Base-by-base conservation (phyloP, 1,284 basidiomycete genomes). In the Irpex sp. region DNA sequence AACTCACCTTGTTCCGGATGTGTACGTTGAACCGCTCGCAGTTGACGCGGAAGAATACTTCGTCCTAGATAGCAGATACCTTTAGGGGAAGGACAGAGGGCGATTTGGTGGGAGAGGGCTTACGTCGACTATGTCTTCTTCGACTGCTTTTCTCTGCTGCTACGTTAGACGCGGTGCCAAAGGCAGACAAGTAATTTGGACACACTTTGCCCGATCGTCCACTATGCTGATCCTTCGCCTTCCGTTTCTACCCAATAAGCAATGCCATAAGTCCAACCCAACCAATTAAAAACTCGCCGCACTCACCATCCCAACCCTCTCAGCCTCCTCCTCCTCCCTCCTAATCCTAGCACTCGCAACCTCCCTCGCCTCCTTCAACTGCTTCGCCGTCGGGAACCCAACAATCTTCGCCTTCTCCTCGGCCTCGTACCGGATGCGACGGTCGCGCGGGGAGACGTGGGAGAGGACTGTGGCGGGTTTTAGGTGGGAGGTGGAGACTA, bases 21-120 rank as follows among this genome's bases (percentile, higher is more conserved):
- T 94, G 89, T 38, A 96, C 81, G 69, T 93, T 89, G 76, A 96
- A 97, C 68, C 88, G 91, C 68, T 96, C 91, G 71, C 89, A 92
- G 76, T 97, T 96, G 61, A 98, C 84, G 55, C 91, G 86, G 72
- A 96, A 91, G 76, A 90, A 90, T 21, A 91, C 82, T 2, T 80
- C 79, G 19, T 89, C 85, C n/a, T n/a, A n/a, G n/a, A n/a, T n/a
- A n/a, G n/a, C n/a, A n/a, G n/a, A n/a, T n/a, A n/a, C n/a, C n/a
- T n/a, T n/a, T n/a, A n/a, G n/a, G n/a, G n/a, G n/a, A n/a, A n/a
- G n/a, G n/a, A n/a, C n/a, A n/a, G n/a, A n/a, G n/a, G n/a, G n/a
- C n/a, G n/a, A n/a, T n/a, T n/a, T n/a, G 58, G 26, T 37, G 57
- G 37, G 37, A 34, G 4, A 26, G 34, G 36, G 76, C 86, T 76